Conservation (phyloP, 345 rosid species). For the Boechera retrofracta region DNA sequence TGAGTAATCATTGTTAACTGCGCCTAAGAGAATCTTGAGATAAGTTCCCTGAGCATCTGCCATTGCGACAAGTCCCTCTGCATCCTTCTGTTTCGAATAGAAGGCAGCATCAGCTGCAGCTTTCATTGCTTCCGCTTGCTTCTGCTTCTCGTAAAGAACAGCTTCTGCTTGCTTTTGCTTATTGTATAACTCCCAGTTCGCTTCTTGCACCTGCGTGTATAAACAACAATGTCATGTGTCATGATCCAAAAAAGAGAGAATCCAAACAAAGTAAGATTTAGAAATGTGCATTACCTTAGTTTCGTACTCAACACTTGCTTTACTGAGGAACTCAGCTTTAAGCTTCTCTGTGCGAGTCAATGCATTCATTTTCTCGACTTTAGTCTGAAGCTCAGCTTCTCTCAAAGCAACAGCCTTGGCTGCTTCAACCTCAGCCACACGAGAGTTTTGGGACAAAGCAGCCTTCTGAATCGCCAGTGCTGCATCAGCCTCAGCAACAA, state of each 20-base stretch:
- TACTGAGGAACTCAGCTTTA: slow-evolving; percentile 75
- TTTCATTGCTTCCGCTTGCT: slow-evolving; percentile 65
- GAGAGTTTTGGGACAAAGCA: slow-evolving; percentile 56
- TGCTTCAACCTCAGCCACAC: slow-evolving; percentile 81
- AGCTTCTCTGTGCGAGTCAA: slow-evolving; percentile 70
- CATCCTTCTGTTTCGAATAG: slow-evolving; percentile 64
- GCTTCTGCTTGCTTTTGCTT: slow-evolving; percentile 78
- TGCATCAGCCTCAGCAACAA: slow-evolving; percentile 72
- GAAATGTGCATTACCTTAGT: slow-evolving; percentile 56
- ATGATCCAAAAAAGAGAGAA: neutral
- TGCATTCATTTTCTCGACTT: slow-evolving; percentile 81
- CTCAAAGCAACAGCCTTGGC: slow-evolving; percentile 67
- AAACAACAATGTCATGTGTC: slow-evolving; percentile 7
- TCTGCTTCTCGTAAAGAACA: slow-evolving; percentile 56
- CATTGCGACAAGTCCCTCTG: slow-evolving; percentile 61
- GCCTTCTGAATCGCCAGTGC: slow-evolving; percentile 73
- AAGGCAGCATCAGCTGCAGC: slow-evolving; percentile 65
- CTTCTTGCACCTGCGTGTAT: slow-evolving; percentile 60
- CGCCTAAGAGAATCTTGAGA: slow-evolving; percentile 54
- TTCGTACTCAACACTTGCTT: slow-evolving; percentile 81
- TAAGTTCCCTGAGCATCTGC: slow-evolving; percentile 71
- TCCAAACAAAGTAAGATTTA: neutral
- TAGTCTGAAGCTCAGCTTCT: slow-evolving; percentile 76
- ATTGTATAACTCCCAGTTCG: slow-evolving; percentile 67
- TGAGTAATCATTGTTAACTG: slow-evolving; percentile 62